Evolutionary conservation across 202 grass and related monocot genomes (phyloP), one percentile per base, ranked within the genome.

Genomic region (Sporobolus alterniflorus): DNA sequence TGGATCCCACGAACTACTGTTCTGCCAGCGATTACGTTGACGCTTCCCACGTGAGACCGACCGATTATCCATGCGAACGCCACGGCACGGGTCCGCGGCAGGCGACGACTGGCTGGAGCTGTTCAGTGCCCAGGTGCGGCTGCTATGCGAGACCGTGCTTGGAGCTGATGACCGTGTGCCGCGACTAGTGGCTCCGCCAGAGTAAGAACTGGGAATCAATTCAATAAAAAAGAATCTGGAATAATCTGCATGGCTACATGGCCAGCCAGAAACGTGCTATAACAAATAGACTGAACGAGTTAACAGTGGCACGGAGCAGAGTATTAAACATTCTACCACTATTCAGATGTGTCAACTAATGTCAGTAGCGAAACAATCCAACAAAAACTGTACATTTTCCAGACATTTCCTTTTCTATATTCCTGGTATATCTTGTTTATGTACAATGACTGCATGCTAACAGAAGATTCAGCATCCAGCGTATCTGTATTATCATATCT

Each of bases 301-400:
- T 39, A 6, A 39, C 36, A 39, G 36, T 39, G 36, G 36, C 36
- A 39, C 36, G 8, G 6, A 39, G 36, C 36, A 39, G 36, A 39
- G 36, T 39, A 39, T 39, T 39, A 39, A n/a, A 39, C 36, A 39
- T 39, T 8, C 36, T 39, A 39, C 36, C 36, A 64, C 32, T 83
- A 83, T 90, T 90, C 74, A 83, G 78, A 83, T 9, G 73, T 50
- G 25, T 31, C 24, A 25, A 14, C 36, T 74, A 29, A 65, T 21
- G 77, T 39, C 64, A 82, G 9, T 6, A 73, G 29, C 31, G 39
- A 59, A 85, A 13, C 40, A 73, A 77, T 85, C 48, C 49, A 67
- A 82, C 63, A 67, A 72, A 77, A 71, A 18, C 66, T 89, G 48
- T 72, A 89, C 78, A 85, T 59, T 67, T 89, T 74, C 11, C 41